Evolutionary conservation across 371 early-diverging fungal genomes (phyloP).

Genomic region (Apophysomyces ossiformis): DNA sequence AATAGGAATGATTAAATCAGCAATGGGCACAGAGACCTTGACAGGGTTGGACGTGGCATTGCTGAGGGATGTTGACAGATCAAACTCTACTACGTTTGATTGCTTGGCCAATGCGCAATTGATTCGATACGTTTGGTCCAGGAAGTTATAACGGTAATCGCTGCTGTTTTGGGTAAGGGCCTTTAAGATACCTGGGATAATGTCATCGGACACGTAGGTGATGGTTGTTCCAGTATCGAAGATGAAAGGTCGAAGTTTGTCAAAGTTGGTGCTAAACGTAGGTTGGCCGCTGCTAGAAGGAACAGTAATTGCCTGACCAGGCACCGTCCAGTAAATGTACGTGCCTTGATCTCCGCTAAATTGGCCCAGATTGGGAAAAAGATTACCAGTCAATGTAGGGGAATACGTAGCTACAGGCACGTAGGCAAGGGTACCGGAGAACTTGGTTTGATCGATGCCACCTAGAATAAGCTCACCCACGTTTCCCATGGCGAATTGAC

Average conservation of each 20-base stretch:
- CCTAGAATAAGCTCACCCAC: slow-evolving; percentile 21
- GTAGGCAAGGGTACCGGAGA: slow-evolving; percentile 17
- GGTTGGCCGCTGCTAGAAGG: neutral
- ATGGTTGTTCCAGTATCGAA: neutral
- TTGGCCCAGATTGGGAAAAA: neutral
- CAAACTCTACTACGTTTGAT: neutral
- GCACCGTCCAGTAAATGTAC: neutral
- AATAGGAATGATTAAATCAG: neutral
- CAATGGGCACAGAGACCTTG: neutral
- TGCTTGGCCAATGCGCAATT: neutral
- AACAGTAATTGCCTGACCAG: neutral
- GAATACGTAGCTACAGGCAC: neutral
- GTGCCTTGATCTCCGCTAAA: neutral
- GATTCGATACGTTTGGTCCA: neutral
- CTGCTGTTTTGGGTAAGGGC: neutral
- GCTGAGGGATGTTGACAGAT: neutral
- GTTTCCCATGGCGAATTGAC: neutral
- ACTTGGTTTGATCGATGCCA: slow-evolving; percentile 23
- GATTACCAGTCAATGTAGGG: neutral
- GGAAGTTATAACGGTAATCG: neutral
- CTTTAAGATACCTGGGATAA: slow-evolving; percentile 1
- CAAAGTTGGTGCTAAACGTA: neutral
- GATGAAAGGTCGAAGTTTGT: neutral
- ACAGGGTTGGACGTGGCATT: neutral
- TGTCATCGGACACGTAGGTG: neutral